A percentile compares a stretch with the other conserved stretches of the same genome.
Conservation (phyloP, 331 rosid species). For the Cucumis variabilis region DNA sequence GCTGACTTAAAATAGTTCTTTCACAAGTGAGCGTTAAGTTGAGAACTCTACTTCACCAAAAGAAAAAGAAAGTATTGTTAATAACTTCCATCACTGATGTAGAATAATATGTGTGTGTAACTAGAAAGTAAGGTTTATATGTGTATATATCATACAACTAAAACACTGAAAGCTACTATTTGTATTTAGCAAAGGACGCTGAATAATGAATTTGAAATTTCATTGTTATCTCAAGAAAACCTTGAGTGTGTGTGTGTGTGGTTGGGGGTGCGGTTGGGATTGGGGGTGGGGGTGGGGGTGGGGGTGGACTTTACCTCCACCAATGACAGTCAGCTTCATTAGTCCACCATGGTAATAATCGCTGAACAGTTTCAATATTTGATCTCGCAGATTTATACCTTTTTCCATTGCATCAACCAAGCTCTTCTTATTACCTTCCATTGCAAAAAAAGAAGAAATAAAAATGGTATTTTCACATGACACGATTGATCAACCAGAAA, state of each 20-base stretch:
- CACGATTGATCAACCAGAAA: constrained; percentile 33
- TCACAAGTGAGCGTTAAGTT: neutral
- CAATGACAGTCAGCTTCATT: constrained; percentile 95
- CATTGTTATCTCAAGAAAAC: neutral
- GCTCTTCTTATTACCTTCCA: constrained; percentile 95
- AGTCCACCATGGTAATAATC: constrained; percentile 95
- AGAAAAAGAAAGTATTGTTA: neutral
- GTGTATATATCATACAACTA: neutral
- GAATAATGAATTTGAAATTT: constrained; percentile 6
- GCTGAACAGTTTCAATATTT: constrained; percentile 67
- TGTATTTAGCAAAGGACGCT: neutral
- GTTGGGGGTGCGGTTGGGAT: too few relatives aligned
- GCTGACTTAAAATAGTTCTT: neutral
- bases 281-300: neutral
- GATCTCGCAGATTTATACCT: constrained; percentile 82
- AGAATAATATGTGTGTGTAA: neutral
- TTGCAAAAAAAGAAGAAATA: constrained; percentile 30
- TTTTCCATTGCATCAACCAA: constrained; percentile 90
- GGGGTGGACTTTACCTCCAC: constrained; percentile 75
- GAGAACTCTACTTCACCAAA: neutral
- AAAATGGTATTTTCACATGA: constrained; percentile 26
- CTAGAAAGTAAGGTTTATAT: neutral
- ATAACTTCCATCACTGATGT: neutral
- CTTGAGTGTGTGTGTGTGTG: neutral
- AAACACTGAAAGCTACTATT: neutral